These are phyloP conservation scores for Mycena citricolor DNA, from an alignment of 1,284 basidiomycete species.

Conservation along the genomic window DNA sequence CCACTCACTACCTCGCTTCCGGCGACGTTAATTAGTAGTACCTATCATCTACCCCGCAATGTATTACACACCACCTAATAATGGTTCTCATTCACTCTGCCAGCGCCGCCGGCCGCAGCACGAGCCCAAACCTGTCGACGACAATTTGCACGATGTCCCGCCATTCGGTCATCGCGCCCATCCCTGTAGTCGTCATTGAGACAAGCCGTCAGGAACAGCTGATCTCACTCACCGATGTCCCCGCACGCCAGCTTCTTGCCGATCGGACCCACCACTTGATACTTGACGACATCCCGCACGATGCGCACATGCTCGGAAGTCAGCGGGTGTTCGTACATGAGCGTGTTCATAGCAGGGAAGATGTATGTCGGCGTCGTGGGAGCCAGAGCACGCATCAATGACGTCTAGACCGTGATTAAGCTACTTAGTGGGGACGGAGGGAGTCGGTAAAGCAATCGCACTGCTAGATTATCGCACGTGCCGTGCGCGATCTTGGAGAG, in stretches of 20 bases:
- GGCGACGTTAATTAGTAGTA: not conserved
- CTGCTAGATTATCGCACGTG: constrained; percentile 87
- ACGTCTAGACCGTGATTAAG: constrained; percentile 59
- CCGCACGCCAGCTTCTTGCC: constrained; percentile 90
- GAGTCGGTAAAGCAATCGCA: constrained; percentile 31
- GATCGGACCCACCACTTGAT: constrained; percentile 83
- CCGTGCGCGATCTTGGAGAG: constrained; percentile 91
- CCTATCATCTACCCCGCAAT: not conserved
- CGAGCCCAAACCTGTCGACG: constrained; percentile 55
- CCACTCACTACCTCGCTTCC: not conserved
- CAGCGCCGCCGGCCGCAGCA: too few relatives aligned
- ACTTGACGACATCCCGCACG: constrained; percentile 73
- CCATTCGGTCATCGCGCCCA: constrained; percentile 96
- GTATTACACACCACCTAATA: not conserved
- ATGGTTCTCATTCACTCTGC: not conserved
- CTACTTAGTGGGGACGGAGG: constrained; percentile 7
- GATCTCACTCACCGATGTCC: constrained; percentile 76
- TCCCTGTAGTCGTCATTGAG: constrained; percentile 42
- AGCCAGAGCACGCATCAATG: constrained; percentile 83
- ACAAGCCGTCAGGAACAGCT: not conserved
- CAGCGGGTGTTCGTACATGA: constrained; percentile 96
- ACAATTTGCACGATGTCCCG: constrained; percentile 72
- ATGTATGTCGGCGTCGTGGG: constrained; percentile 83
- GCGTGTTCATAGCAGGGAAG: constrained; percentile 98
- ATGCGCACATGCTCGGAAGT: constrained; percentile 79